Conservation (phyloP, 352 stramenopile genomes). For the Aphanomyces euteiches region DNA sequence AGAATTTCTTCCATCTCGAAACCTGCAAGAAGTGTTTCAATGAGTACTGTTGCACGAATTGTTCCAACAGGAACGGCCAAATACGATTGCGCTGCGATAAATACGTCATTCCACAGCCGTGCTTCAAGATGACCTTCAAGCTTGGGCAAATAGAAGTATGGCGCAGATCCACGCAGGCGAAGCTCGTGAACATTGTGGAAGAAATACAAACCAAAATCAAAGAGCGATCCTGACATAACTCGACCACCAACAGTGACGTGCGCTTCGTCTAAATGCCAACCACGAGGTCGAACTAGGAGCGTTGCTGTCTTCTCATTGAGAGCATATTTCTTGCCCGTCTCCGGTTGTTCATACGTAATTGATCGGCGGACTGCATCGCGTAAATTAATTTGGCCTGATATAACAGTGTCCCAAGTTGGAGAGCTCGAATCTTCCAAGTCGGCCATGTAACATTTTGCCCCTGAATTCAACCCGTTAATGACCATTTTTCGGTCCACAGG, state of each 20-base stretch:
- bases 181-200: conserved; percentile 94
- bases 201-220: conserved; percentile 96
- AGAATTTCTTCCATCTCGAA: conserved; percentile 98
- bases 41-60: conserved; percentile 91
- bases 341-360: conserved; percentile 76
- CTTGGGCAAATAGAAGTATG: conserved; percentile 97
- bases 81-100: conserved; percentile 89
- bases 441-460: conserved; percentile 94
- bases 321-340: conserved; percentile 70
- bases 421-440: conserved; percentile 94
- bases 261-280: conserved; percentile 94
- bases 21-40: conserved; percentile 95
- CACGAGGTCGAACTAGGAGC: conserved; percentile 89
- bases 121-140: conserved; percentile 94
- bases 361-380: conserved; percentile 88
- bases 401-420: conserved; percentile 92
- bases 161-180: conserved; percentile 69
- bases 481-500: conserved; percentile 96
- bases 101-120: conserved; percentile 96
- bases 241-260: conserved; percentile 92
- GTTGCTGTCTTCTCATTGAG: conserved; percentile 79
- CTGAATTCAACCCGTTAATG: conserved; percentile 95
- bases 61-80: conserved; percentile 89
- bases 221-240: conserved; percentile 89
- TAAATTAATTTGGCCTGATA: conserved; percentile 92